These are phyloP conservation scores for Macrophomina phaseolina DNA, from an alignment of 2,329 filamentous ascomycete species.

Conservation along the genomic window DNA sequence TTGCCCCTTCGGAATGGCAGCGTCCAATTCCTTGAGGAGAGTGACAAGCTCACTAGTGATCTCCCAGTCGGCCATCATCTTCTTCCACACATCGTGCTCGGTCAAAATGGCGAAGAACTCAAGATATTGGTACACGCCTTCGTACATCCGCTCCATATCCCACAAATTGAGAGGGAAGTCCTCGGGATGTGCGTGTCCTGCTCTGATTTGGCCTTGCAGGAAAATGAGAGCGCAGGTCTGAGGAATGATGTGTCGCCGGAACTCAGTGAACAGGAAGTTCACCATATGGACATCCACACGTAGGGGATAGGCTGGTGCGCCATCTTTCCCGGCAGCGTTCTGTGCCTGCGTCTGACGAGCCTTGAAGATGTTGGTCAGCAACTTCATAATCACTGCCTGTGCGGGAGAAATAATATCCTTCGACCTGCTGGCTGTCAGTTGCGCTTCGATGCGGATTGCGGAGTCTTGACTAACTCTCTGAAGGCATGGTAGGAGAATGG, in stretches of 20 bases:
- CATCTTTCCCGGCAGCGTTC: constrained; percentile 30
- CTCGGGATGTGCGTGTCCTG: constrained; percentile 73
- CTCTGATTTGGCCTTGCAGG: constrained; percentile 86
- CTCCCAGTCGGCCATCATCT: constrained; percentile 89
- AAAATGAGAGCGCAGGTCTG: constrained; percentile 95
- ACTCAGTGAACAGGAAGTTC: constrained; percentile 91
- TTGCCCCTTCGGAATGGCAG: constrained; percentile 75
- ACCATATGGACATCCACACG: constrained; percentile 69
- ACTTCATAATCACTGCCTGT: constrained; percentile 88
- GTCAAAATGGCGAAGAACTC: constrained; percentile 92
- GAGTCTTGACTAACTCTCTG: constrained; percentile 61
- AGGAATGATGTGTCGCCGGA: constrained; percentile 89
- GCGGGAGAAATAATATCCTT: constrained; percentile 97
- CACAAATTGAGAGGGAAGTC: constrained; percentile 95
- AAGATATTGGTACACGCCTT: constrained; percentile 91
- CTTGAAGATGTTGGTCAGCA: constrained; percentile 88
- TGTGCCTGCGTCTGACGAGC: constrained; percentile 54
- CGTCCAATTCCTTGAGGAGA: constrained; percentile 84
- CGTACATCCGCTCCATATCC: constrained; percentile 97
- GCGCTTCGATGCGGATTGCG: not conserved
- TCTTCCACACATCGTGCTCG: constrained; percentile 81
- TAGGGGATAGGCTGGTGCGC: constrained; percentile 36
- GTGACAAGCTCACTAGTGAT: constrained; percentile 87
- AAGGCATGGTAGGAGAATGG: constrained; percentile 93
- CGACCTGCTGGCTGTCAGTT: constrained; percentile 51